Evolutionary conservation across 83 land plant genomes (phyloP), one percentile per base, ranked within the genome.

Genomic region (Thuja plicata): DNA sequence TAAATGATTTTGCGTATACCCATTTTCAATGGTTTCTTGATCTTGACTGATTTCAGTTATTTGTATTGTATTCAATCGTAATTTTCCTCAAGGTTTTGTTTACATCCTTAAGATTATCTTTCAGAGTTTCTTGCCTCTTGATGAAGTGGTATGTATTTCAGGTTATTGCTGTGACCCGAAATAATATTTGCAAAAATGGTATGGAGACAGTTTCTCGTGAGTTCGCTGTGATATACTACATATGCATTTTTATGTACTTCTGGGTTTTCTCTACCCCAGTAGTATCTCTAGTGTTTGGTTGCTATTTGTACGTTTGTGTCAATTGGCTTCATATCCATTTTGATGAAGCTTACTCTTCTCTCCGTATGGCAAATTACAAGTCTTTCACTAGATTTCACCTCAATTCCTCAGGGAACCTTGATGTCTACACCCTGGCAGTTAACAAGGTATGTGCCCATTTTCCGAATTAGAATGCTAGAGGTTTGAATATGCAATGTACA

Each of bases 251-350:
- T 89, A 91, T 97, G 24, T 98, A 96, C 84, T 98, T 96, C 92
- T 98, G 99, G 99, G 96, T 97, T 43, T 95, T 98, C 48, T 98
- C 99, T 40, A 98, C 99, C 12, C 99, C 99, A 17, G 94, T 98
- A 24, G 99, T 97, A 16, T 98, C 99, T 13, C 92, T 95, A 55
- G 93, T 98, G n/a, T 97, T 98, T 89, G 99, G 99, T 62, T 92
- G 97, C 94, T 98, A 98, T 90, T 91, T 98, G 48, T 98, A 97
- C 88, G 90, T 94, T n/a, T 98, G 97, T 93, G 94, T 98, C 91
- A 98, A 98, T 87, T 98, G 99, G 99, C 92, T 98, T 76, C 93
- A 95, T 92, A 90, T 98, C 57, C 99, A 98, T 91, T 98, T 98
- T 90, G 99, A 98, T 88, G 99, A 98, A 91, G 99, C 99, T 34